These are phyloP conservation scores for Vachellia pachyceras DNA, from an alignment of 306 rosid species.

Conservation along the genomic window DNA sequence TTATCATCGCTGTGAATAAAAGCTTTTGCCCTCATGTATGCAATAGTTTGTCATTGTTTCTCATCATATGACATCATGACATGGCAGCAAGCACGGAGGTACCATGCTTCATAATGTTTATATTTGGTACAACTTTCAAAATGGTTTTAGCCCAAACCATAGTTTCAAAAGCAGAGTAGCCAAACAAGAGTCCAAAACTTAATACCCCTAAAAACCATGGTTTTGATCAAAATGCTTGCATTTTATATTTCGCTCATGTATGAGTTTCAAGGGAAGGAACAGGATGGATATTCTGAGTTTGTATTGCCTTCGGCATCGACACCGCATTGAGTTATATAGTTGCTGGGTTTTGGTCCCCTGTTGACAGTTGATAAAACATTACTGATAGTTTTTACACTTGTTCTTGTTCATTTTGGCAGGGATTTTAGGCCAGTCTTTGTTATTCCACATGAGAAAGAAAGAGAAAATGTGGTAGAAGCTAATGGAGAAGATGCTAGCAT, in stretches of 20 bases:
- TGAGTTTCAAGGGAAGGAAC: background rate
- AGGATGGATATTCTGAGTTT: background rate
- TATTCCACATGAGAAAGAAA: constrained; percentile 89
- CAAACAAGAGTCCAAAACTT: no score
- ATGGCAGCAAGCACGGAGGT: no score
- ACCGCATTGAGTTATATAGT: background rate
- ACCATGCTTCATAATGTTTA: no score
- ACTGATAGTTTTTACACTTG: background rate
- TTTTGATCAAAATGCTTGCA: background rate
- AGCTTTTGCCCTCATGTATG: background rate
- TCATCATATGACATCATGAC: no score
- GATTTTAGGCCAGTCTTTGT: constrained; percentile 82
- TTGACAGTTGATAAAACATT: background rate
- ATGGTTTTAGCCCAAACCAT: no score
- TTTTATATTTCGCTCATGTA: background rate
- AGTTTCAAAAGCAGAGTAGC: no score
- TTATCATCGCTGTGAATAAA: background rate
- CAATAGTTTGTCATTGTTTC: background rate
- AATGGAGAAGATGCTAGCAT: constrained; percentile 69
- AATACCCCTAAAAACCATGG: no score
- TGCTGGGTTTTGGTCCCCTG: background rate
- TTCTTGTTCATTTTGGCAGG: constrained; percentile 45
- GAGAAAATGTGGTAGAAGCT: constrained; percentile 77
- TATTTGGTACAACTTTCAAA: no score
- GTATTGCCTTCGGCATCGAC: background rate